Percentiles rank a stretch among this genome's conserved stretches.
Conservation (phyloP, 208 protist species). For the Plasmodiophora brassicae region DNA sequence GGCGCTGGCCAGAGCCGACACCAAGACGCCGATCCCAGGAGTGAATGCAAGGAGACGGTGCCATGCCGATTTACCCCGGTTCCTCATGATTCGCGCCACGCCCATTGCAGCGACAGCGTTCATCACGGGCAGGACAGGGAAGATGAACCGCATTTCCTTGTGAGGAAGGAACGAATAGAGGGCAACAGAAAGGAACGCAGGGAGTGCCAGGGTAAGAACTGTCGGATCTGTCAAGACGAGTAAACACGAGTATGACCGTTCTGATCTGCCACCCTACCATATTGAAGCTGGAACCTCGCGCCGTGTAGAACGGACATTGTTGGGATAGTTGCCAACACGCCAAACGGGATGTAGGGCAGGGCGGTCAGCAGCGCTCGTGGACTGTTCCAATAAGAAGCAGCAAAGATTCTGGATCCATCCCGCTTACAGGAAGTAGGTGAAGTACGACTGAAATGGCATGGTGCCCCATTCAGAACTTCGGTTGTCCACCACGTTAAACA, state of each 20-base stretch:
- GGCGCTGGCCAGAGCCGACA: neutral
- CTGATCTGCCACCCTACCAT: too few relatives aligned
- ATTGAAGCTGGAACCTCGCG: too few relatives aligned
- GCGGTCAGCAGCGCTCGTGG: neutral
- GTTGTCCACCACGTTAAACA: slow-evolving; percentile 43
- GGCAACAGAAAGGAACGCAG: neutral
- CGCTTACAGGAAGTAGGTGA: neutral
- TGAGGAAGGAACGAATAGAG: slow-evolving; percentile 42
- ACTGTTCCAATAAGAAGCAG: neutral
- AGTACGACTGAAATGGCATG: slow-evolving; percentile 37
- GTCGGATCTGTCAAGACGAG: too few relatives aligned
- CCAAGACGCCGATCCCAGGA: neutral
- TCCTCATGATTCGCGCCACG: neutral
- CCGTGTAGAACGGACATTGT: neutral
- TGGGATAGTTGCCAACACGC: neutral
- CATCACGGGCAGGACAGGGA: neutral
- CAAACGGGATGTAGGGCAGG: neutral
- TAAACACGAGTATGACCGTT: too few relatives aligned
- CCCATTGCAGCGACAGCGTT: neutral
- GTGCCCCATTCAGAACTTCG: slow-evolving; percentile 35
- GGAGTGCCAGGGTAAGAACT: neutral
- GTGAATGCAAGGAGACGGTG: neutral
- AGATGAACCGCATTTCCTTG: slow-evolving; percentile 41
- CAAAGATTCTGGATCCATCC: neutral
- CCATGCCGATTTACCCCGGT: neutral